Conservation (phyloP, 108 stramenopile species). For the Halocafeteria seosinensis region DNA sequence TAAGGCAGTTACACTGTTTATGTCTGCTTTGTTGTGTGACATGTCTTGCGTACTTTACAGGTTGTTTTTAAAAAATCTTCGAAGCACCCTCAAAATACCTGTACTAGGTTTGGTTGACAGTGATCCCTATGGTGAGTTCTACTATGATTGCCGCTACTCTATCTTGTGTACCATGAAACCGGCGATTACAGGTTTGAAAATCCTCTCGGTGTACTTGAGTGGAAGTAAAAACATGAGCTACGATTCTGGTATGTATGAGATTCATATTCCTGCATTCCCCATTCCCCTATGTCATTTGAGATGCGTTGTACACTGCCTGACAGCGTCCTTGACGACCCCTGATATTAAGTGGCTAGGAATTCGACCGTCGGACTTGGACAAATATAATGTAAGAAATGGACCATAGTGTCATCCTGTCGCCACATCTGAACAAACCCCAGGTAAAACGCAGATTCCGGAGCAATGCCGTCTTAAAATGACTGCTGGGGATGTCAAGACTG, state of each 20-base stretch:
- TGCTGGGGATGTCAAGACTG: conserved; percentile 84
- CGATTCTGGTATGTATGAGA: no score
- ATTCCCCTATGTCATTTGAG: conserved; percentile 14
- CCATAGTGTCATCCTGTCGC: no score
- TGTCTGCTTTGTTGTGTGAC: no score
- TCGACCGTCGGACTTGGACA: conserved; percentile 74
- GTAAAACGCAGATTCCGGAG: conserved; percentile 54
- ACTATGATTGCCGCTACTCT: no score
- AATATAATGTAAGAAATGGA: no score
- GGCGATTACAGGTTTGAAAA: conserved; percentile 94
- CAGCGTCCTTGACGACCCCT: conserved; percentile 77
- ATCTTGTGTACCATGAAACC: no score
- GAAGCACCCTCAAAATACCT: conserved; percentile 63
- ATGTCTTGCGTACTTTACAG: no score
- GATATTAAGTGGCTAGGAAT: conserved; percentile 90
- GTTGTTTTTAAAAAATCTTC: conserved; percentile 52
- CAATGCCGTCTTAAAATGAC: conserved; percentile 91
- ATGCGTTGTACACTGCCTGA: no score
- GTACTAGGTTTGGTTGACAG: conserved; percentile 82
- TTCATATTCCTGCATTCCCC: neutral
- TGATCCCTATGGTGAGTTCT: conserved; percentile 92
- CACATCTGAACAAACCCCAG: no score
- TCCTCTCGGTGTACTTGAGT: conserved; percentile 75
- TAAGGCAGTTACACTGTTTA: no score
- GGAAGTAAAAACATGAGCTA: conserved; percentile 75